A percentile compares a stretch with the other conserved stretches of the same genome.
phyloP scores from a whole-genome alignment of 805 yeast genomes.

The Diddensiella transvaalensis region DNA sequence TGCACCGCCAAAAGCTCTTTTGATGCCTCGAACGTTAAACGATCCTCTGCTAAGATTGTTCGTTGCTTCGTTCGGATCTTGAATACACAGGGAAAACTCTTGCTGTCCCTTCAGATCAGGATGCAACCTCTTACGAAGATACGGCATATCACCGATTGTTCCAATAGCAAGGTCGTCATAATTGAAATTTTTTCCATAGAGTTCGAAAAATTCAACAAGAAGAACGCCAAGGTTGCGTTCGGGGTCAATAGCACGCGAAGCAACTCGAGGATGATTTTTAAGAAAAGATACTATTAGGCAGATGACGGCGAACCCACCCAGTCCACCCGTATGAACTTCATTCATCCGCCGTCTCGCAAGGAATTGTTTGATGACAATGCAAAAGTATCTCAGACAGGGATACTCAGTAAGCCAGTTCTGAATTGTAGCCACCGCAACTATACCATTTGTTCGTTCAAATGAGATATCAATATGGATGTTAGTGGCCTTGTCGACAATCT shows the following conservation, averaged over 20 bases:
- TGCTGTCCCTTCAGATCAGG: conserved; percentile 49
- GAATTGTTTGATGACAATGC: conserved; percentile 79
- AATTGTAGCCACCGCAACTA: conserved; percentile 76
- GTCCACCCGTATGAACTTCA: conserved; percentile 88
- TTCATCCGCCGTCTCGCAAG: conserved; percentile 71
- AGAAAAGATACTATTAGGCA: conserved; percentile 79
- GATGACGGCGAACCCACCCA: conserved; percentile 92
- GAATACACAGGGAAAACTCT: conserved; percentile 67
- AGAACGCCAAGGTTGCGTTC: conserved; percentile 78
- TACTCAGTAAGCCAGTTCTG: conserved; percentile 66
- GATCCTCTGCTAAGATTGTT: conserved; percentile 87
- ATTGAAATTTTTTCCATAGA: conserved; percentile 86
- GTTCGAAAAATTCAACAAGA: conserved; percentile 85
- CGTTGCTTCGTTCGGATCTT: conserved; percentile 81
- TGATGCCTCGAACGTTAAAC: conserved; percentile 71
- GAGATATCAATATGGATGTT: conserved; percentile 83
- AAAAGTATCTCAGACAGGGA: conserved; percentile 81
- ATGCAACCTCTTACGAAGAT: conserved; percentile 54
- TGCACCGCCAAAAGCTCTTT: conserved; percentile 86
- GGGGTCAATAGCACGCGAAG: conserved; percentile 63
- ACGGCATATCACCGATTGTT: conserved; percentile 54
- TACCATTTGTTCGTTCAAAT: conserved; percentile 79
- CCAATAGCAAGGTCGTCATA: conserved; percentile 75
- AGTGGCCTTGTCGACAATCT: conserved; percentile 71
- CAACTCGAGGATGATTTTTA: conserved; percentile 70